Conservation (phyloP, 2,329 filamentous ascomycete species). For the Aspergillus hortae region DNA sequence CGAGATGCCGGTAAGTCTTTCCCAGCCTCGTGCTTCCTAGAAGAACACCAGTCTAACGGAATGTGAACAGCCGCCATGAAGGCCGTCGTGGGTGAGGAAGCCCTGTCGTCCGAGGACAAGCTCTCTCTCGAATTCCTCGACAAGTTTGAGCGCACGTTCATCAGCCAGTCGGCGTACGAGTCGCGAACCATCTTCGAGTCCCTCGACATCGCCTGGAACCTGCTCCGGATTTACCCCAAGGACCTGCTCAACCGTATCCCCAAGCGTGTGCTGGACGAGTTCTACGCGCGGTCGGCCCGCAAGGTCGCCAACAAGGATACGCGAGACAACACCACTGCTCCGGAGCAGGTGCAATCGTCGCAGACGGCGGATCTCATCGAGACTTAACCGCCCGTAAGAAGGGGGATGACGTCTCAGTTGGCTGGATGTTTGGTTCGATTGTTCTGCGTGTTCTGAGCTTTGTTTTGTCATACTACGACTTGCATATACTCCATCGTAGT, state of each 20-base stretch:
- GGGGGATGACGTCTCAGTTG: too few species aligned
- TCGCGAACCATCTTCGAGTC: slow-evolving; percentile 88
- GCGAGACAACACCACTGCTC: slow-evolving; percentile 33
- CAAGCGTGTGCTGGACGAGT: slow-evolving; percentile 77
- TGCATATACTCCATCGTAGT: too few species aligned
- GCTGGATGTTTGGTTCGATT: too few species aligned
- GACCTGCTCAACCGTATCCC: slow-evolving; percentile 95
- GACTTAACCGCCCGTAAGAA: too few species aligned
- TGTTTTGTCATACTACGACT: too few species aligned
- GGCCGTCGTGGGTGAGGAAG: slow-evolving; percentile 97
- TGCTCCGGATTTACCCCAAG: slow-evolving; percentile 96
- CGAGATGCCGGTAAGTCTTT: slow-evolving; percentile 67
- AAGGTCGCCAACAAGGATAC: slow-evolving; percentile 48
- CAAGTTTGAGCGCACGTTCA: slow-evolving; percentile 96
- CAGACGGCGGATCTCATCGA: too few species aligned
- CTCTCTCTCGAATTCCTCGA: slow-evolving; percentile 96
- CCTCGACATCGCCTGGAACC: slow-evolving; percentile 90
- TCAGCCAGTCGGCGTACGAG: slow-evolving; percentile 89
- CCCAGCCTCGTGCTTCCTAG: too few species aligned
- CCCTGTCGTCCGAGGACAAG: slow-evolving; percentile 92
- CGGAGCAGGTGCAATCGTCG: too few species aligned
- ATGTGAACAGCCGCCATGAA: slow-evolving; percentile 77
- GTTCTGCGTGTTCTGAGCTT: too few species aligned
- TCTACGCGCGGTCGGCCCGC: slow-evolving; percentile 61
- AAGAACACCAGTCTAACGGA: neutral